Conservation (phyloP, 106 monocot genomes). For the Ottelia alismoides region DNA sequence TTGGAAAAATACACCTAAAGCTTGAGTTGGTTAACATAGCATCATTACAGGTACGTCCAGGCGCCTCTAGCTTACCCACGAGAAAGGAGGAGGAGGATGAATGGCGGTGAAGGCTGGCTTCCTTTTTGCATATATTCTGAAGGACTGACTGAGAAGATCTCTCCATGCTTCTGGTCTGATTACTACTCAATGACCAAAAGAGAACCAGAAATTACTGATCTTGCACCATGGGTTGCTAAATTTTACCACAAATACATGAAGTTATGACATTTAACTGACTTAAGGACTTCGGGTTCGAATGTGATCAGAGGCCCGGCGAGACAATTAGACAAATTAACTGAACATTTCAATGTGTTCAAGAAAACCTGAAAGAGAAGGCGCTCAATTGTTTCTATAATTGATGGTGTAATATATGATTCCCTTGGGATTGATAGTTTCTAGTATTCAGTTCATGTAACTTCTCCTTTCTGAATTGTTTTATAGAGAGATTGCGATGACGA, state of each 20-base stretch:
- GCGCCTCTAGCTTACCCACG: constrained; percentile 66
- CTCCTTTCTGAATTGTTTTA: no score
- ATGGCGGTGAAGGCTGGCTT: constrained; percentile 58
- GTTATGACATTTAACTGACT: no score
- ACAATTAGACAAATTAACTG: no score
- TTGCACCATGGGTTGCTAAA: constrained; percentile 69
- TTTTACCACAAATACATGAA: constrained; percentile 18
- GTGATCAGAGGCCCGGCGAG: no score
- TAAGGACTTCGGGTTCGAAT: no score
- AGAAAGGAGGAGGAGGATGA: constrained; percentile 68
- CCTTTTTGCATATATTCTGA: constrained; percentile 57
- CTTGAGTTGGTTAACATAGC: neutral
- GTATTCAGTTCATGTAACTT: no score
- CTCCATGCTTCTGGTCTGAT: constrained; percentile 59
- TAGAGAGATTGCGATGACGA: no score
- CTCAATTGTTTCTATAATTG: no score
- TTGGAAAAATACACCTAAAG: neutral
- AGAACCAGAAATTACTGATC: constrained; percentile 49
- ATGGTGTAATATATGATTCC: no score
- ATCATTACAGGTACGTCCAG: constrained; percentile 49
- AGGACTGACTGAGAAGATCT: constrained; percentile 30
- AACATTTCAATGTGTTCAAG: no score
- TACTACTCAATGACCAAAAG: constrained; percentile 54
- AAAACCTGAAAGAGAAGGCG: no score
- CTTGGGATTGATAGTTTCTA: no score